Conservation (phyloP, 2,329 filamentous ascomycete genomes). For the Drechslerella coelobrocha region DNA sequence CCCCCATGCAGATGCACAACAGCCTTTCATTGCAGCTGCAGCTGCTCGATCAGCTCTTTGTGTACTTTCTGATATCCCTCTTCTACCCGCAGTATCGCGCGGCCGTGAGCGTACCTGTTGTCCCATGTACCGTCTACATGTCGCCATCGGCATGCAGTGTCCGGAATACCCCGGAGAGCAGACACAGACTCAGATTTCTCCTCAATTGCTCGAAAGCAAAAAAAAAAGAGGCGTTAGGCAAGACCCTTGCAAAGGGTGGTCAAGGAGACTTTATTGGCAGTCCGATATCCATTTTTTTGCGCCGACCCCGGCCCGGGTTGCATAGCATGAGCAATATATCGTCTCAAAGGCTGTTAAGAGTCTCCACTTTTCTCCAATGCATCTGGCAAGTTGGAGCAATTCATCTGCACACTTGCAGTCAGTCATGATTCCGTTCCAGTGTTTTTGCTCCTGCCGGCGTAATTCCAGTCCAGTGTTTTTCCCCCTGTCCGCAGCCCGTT, state of each 20-base stretch:
- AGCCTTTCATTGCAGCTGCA: too few species aligned
- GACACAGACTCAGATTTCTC: not conserved
- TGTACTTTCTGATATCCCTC: too few species aligned
- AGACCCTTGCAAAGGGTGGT: not conserved
- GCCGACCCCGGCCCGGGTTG: not conserved
- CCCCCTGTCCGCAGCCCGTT: slow-evolving; percentile 1
- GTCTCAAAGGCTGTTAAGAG: not conserved
- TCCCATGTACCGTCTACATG: slow-evolving; percentile 36
- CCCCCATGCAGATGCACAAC: too few species aligned
- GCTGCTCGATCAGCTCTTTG: not conserved
- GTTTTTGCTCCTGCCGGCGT: not conserved
- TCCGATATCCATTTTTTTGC: not conserved
- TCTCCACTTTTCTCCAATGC: not conserved
- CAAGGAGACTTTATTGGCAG: not conserved
- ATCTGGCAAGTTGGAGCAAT: not conserved
- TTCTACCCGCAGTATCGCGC: too few species aligned
- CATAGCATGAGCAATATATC: not conserved
- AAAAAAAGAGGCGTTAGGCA: not conserved
- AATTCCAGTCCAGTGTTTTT: slow-evolving; percentile 3
- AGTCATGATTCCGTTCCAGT: not conserved
- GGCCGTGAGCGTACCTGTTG: slow-evolving; percentile 20
- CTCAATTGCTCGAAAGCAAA: too few species aligned
- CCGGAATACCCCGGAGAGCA: slow-evolving; percentile 41
- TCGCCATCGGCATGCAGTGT: slow-evolving; percentile 23
- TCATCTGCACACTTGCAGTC: not conserved